These are phyloP conservation scores for Dactylellina drechsleri DNA, from an alignment of 2,329 filamentous ascomycete genomes.

Conservation along the genomic window DNA sequence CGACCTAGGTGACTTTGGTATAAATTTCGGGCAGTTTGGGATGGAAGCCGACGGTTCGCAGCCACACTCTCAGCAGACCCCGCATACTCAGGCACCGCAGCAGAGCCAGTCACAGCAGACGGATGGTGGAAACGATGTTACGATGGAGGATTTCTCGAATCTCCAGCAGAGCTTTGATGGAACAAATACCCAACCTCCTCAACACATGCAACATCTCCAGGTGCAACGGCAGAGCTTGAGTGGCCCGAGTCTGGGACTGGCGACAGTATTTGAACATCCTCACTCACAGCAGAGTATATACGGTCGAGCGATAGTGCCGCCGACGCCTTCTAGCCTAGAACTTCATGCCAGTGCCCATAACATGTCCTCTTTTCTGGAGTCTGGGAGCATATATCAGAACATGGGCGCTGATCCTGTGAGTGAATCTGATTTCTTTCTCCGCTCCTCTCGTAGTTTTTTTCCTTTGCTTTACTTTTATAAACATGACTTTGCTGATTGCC, in stretches of 20 bases:
- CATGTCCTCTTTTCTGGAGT: constrained; percentile 68
- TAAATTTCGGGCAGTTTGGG: constrained; percentile 51
- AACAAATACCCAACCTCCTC: constrained; percentile 26
- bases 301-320: constrained; percentile 70
- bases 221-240: constrained; percentile 29
- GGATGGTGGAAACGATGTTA: constrained; percentile 36
- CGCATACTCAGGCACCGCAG: constrained; percentile 18
- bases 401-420: constrained; percentile 74
- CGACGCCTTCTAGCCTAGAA: constrained; percentile 83
- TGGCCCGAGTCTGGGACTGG: constrained; percentile 39
- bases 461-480: neutral
- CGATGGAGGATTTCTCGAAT: constrained; percentile 48
- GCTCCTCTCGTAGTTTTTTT: constrained; percentile 7
- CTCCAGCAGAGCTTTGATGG: constrained; percentile 38
- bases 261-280: constrained; percentile 45
- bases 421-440: constrained; percentile 32
- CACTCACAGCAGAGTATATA: constrained; percentile 37
- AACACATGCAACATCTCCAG: constrained; percentile 45
- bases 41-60: constrained; percentile 43
- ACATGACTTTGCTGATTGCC: constrained; percentile 14
- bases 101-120: constrained; percentile 22
- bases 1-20: constrained; percentile 44
- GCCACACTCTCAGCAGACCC: constrained; percentile 17
- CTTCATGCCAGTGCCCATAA: constrained; percentile 70
- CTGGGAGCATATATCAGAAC: constrained; percentile 72